A percentile compares a stretch with the other conserved stretches of the same genome.
phyloP scores from a whole-genome alignment of 106 monocot genomes.

The Acanthochlamys bracteata region DNA sequence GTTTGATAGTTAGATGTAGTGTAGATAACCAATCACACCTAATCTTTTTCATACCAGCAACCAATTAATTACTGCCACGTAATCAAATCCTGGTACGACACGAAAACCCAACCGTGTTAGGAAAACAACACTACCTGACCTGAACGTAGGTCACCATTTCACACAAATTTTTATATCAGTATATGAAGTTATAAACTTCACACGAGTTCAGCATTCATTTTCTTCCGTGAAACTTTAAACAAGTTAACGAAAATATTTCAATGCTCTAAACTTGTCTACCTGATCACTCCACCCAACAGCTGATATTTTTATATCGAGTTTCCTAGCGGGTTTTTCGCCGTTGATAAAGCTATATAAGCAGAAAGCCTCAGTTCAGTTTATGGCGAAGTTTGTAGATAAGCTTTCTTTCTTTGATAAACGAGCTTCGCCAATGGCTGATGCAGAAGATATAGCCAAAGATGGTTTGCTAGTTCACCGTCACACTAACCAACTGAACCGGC shows the following conservation, averaged over 20 bases:
- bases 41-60: background rate
- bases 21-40: background rate
- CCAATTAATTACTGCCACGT: background rate
- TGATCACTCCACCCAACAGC: too few species aligned
- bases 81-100: background rate
- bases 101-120: background rate
- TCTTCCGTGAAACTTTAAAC: too few species aligned
- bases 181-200: too few species aligned
- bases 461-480: slow-evolving; percentile 28
- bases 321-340: too few species aligned
- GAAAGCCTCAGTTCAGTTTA: background rate
- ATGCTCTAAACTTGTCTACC: too few species aligned
- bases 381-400: slow-evolving; percentile 57
- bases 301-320: too few species aligned
- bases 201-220: too few species aligned
- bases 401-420: slow-evolving; percentile 27
- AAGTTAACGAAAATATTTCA: too few species aligned
- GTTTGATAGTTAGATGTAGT: too few species aligned
- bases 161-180: too few species aligned
- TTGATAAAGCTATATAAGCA: too few species aligned
- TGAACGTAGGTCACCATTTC: too few species aligned
- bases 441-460: slow-evolving; percentile 40
- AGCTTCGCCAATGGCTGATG: slow-evolving; percentile 55
- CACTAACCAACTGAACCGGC: background rate
- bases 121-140: background rate